These are phyloP conservation scores for Bullera alba DNA, from an alignment of 768 basidiomycete species.

Conservation along the genomic window DNA sequence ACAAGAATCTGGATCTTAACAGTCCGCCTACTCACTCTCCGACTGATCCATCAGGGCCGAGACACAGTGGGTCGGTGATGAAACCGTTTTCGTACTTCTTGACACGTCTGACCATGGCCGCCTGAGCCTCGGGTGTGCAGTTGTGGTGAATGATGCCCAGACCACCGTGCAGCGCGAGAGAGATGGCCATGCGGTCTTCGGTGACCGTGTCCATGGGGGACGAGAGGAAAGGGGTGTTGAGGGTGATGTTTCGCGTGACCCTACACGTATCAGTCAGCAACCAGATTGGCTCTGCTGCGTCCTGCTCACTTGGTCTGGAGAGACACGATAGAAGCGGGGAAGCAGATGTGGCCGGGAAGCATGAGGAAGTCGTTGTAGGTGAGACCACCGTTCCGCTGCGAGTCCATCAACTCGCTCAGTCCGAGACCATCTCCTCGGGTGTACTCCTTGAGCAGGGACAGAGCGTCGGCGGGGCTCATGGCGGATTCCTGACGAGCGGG, in stretches of 20 bases:
- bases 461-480: slow-evolving; percentile 65
- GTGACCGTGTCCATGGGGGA: slow-evolving; percentile 99
- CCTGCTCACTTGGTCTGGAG: slow-evolving; percentile 59
- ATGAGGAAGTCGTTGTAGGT: slow-evolving; percentile 97
- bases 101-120: slow-evolving; percentile 93
- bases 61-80: slow-evolving; percentile 86
- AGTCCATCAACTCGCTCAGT: slow-evolving; percentile 79
- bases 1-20: background rate
- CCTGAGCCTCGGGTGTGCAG: slow-evolving; percentile 64
- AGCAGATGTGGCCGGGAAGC: slow-evolving; percentile 92
- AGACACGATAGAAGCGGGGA: slow-evolving; percentile 60
- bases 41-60: slow-evolving; percentile 68
- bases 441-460: slow-evolving; percentile 70
- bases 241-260: slow-evolving; percentile 77
- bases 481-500: slow-evolving; percentile 16
- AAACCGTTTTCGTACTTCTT: slow-evolving; percentile 99
- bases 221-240: slow-evolving; percentile 95
- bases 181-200: slow-evolving; percentile 58
- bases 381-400: slow-evolving; percentile 60
- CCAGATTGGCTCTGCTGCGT: background rate
- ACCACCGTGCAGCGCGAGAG: slow-evolving; percentile 70
- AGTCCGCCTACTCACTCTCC: slow-evolving; percentile 53
- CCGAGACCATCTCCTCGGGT: slow-evolving; percentile 71
- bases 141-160: slow-evolving; percentile 99
- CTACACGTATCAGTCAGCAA: slow-evolving; percentile 34